Evolutionary conservation across 192 early-diverging fungal genomes (phyloP), one percentile per base, ranked within the genome.

Genomic region (Rhizophagus prolifer): DNA sequence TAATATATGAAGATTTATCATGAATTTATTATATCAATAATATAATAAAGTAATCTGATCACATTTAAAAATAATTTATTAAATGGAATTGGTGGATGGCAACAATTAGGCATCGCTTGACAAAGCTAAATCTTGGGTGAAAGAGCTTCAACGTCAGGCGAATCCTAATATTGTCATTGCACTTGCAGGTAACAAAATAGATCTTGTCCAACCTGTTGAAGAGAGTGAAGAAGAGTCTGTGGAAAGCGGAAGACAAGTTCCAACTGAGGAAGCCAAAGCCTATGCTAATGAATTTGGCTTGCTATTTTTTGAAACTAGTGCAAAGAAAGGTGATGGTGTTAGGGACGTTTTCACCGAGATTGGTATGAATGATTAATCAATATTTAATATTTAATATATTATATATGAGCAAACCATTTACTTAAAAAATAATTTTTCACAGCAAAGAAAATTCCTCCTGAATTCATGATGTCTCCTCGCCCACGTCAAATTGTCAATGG

Each of bases 161-260:
- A 94, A 93, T 81, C 93, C 96, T 30, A 93, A 95, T 85, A 94
- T 98, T 82, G 94, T 98, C 69, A 98, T 99, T 90, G 92, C 94
- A 10, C 87, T 99, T 50, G 95, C 95, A 21, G 97, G 96, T 44
- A 99, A 99, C 87, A 99, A 99, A 85, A 85, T 96, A 50, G 97
- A 99, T 83, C 81, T 99, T 74, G 80, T 82, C 60, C 83, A 84
- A 23, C 41, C 79, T 9, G 80, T 77, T 5, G 86, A 86, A 16
- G 85, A 87, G 46, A 80, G 83, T 1, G 79, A 80, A 25, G 81
- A 80, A 14, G 82, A 86, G 30, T 78, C 82, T 30, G 79, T 76
- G 58, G 79, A 84, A 6, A 79, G 63, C 58, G 61, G 80, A 21
- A 88, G 94, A 72, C 86, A 90, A 76, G 89, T 96, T 9, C 83